Percentiles rank a stretch among this genome's conserved stretches.
phyloP scores from a whole-genome alignment of 2,329 filamentous ascomycete genomes.

The Paracorniculantispora psalliotae region DNA sequence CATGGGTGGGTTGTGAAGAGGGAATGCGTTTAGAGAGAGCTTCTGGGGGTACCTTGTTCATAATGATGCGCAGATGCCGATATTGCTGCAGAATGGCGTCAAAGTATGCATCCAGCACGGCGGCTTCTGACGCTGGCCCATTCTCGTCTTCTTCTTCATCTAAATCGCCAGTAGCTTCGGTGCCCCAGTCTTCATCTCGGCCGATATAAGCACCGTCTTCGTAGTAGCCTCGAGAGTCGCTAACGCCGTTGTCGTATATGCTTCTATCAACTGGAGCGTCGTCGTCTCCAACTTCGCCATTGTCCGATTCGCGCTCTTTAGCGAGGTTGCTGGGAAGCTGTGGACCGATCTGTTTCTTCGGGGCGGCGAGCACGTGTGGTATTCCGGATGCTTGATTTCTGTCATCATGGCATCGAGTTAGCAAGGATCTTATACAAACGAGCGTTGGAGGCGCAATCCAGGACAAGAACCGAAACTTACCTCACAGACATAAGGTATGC shows the following conservation, averaged over 20 bases:
- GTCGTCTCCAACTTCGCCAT: conserved; percentile 24
- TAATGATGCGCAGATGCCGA: conserved; percentile 52
- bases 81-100: conserved; percentile 62
- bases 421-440: not conserved
- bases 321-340: conserved; percentile 38
- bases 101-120: conserved; percentile 63
- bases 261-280: conserved; percentile 32
- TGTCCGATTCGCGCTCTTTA: conserved; percentile 25
- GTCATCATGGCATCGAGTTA: conserved; percentile 19
- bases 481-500: conserved; percentile 67
- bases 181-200: conserved; percentile 36
- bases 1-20: conserved; percentile 48
- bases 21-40: conserved; percentile 49
- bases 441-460: not conserved
- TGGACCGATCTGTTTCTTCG: conserved; percentile 49
- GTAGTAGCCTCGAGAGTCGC: conserved; percentile 61
- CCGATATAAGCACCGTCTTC: conserved; percentile 76
- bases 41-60: conserved; percentile 53
- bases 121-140: conserved; percentile 26
- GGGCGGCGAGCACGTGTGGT: conserved; percentile 65
- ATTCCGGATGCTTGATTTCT: conserved; percentile 73
- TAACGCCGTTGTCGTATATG: conserved; percentile 44
- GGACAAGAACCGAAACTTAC: conserved; percentile 41
- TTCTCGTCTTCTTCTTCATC: conserved; percentile 25
- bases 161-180: conserved; percentile 22